These are phyloP conservation scores for Lactarius evosmus DNA, from an alignment of 768 basidiomycete genomes.

Conservation along the genomic window DNA sequence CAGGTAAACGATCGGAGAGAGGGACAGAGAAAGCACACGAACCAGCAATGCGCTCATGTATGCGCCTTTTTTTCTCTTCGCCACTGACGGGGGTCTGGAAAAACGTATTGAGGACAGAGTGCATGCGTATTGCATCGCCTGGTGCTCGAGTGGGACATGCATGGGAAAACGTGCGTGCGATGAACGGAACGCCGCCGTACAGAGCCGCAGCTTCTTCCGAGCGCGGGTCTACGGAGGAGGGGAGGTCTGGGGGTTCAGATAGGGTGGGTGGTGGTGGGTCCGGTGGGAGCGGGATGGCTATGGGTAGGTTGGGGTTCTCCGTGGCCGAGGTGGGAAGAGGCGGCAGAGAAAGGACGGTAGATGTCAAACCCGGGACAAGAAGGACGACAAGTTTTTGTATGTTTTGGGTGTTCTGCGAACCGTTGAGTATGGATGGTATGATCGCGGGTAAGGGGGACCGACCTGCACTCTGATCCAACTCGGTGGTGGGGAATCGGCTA, in stretches of 20 bases:
- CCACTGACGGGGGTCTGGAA: constrained; percentile 77
- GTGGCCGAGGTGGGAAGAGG: constrained; percentile 69
- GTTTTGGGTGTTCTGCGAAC: constrained; percentile 58
- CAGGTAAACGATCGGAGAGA: neutral
- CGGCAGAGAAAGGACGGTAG: constrained; percentile 67
- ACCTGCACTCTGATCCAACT: constrained; percentile 88
- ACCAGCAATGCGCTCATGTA: constrained; percentile 44
- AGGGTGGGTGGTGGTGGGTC: constrained; percentile 28
- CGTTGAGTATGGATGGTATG: constrained; percentile 5
- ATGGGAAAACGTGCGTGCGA: constrained; percentile 80
- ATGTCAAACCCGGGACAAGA: constrained; percentile 83
- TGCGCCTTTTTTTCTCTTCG: constrained; percentile 72
- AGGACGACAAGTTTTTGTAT: constrained; percentile 79
- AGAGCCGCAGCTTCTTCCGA: constrained; percentile 27
- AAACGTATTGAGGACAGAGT: constrained; percentile 79
- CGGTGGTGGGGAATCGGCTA: constrained; percentile 79
- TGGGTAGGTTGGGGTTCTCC: constrained; percentile 51
- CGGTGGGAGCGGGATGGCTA: constrained; percentile 44
- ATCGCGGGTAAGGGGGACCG: neutral
- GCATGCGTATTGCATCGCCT: constrained; percentile 81
- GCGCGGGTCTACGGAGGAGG: constrained; percentile 26
- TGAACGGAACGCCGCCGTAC: constrained; percentile 53
- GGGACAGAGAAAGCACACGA: constrained; percentile 23
- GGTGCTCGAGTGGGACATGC: constrained; percentile 92
- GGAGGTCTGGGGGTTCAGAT: constrained; percentile 13